Evolutionary conservation across 1,284 basidiomycete species (phyloP).

Genomic region (Fomitopsis pinicola): DNA sequence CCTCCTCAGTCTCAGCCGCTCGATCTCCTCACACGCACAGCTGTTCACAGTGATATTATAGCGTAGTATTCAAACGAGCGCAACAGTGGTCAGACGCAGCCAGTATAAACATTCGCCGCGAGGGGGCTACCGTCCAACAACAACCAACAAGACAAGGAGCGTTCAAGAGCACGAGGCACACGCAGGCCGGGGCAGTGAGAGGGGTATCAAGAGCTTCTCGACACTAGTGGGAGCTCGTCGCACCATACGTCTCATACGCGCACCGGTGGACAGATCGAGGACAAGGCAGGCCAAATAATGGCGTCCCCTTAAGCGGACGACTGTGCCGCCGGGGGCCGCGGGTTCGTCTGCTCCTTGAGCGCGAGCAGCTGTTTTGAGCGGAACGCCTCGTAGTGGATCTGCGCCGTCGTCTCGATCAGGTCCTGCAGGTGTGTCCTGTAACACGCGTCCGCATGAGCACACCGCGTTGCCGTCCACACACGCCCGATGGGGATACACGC

Average conservation of each 20-base stretch:
- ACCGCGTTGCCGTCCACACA: background rate
- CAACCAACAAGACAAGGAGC: conserved; percentile 22
- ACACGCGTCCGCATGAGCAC: background rate
- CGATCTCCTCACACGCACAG: background rate
- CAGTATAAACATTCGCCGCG: conserved; percentile 15
- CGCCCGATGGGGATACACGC: conserved; percentile 16
- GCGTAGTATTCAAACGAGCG: conserved; percentile 22
- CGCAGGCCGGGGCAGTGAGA: conserved; percentile 5
- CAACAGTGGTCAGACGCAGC: conserved; percentile 17
- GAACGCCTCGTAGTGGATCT: conserved; percentile 99
- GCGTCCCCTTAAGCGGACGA: conserved; percentile 6
- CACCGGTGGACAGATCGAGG: background rate
- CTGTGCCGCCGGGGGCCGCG: conserved; percentile 21
- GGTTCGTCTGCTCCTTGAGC: conserved; percentile 68
- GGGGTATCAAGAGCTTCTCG: conserved; percentile 19
- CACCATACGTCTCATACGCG: background rate
- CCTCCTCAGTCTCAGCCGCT: background rate
- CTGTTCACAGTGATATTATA: conserved; percentile 5
- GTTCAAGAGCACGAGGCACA: conserved; percentile 12
- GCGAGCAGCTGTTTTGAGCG: conserved; percentile 95
- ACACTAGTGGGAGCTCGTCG: conserved; percentile 7
- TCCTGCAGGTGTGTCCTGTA: conserved; percentile 93
- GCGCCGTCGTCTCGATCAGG: conserved; percentile 96
- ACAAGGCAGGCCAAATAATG: background rate
- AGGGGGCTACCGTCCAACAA: conserved; percentile 13